Evolutionary conservation across 169 alveolate genomes (phyloP).

Genomic region (Eimeria falciformis): DNA sequence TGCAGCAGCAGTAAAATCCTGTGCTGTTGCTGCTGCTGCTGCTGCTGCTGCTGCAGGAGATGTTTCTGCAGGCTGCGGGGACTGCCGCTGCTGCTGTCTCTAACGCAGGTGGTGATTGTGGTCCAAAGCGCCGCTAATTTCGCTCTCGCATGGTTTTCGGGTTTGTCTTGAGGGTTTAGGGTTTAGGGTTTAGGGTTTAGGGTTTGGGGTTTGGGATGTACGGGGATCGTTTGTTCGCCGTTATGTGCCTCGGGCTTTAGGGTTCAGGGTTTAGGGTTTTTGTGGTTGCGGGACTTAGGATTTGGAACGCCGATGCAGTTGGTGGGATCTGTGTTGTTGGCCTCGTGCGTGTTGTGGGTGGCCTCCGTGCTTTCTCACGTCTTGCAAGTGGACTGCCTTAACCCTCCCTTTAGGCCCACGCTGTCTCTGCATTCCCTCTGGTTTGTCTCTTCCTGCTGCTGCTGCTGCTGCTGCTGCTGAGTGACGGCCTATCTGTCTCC

Average conservation of each 20-base stretch:
- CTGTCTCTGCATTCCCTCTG: not conserved
- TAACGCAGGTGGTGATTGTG: not conserved
- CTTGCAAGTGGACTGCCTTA: constrained; percentile 27
- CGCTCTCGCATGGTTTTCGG: not conserved
- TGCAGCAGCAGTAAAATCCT: too few species aligned
- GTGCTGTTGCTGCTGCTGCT: not conserved
- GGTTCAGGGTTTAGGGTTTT: not conserved
- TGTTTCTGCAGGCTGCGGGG: constrained; percentile 2
- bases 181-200: constrained; percentile 15
- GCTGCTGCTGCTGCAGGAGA: not conserved
- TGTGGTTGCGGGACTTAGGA: not conserved
- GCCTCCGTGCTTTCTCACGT: constrained; percentile 26
- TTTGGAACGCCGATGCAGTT: constrained; percentile 17
- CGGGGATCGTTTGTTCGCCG: too few species aligned
- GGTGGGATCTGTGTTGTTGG: constrained; percentile 13
- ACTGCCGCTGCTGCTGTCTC: not conserved
- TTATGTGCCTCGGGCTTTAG: not conserved
- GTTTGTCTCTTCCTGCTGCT: not conserved
- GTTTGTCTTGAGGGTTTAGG: constrained; percentile 8
- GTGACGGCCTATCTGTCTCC: too few species aligned
- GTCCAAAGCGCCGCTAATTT: not conserved
- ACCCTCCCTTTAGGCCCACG: constrained; percentile 36
- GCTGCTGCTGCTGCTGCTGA: not conserved
- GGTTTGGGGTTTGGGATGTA: constrained; percentile 18
- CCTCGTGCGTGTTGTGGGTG: constrained; percentile 37